A percentile compares a stretch with the other conserved stretches of the same genome.
Conservation (phyloP, 106 monocot genomes). For the Acorus gramineus region DNA sequence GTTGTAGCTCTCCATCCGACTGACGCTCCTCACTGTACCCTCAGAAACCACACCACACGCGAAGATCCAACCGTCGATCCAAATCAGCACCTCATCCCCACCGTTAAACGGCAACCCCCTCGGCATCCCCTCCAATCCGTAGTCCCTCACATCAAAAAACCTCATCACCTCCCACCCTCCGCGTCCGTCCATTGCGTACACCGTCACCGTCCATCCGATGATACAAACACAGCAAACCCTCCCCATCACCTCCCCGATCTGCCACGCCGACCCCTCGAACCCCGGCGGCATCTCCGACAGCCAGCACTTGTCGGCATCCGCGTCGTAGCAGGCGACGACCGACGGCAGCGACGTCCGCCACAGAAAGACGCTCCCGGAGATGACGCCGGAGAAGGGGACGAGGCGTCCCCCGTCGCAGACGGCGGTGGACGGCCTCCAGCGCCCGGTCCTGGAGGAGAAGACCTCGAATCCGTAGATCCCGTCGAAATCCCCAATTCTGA, state of each 20-base stretch:
- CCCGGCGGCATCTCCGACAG: not conserved
- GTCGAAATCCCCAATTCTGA: not conserved
- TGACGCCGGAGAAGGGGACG: slow-evolving; percentile 17
- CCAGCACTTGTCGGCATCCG: not conserved
- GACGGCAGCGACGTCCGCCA: slow-evolving; percentile 34
- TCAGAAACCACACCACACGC: not conserved
- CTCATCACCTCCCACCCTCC: slow-evolving; percentile 3
- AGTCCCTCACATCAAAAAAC: not conserved
- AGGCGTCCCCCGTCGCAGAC: slow-evolving; percentile 10
- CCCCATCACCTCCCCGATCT: slow-evolving; percentile 26
- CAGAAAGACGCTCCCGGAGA: slow-evolving; percentile 13
- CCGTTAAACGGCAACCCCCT: not conserved
- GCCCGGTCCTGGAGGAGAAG: slow-evolving; percentile 22
- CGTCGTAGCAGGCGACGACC: slow-evolving; percentile 12
- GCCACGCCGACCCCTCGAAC: not conserved
- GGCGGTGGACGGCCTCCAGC: slow-evolving; percentile 8
- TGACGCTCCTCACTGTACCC: not conserved
- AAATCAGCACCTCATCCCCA: slow-evolving; percentile 1
- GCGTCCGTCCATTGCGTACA: not conserved
- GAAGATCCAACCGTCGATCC: not conserved
- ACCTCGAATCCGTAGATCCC: slow-evolving; percentile 27
- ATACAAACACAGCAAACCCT: slow-evolving; percentile 5
- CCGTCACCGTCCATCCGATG: not conserved
- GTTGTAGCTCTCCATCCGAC: not conserved
- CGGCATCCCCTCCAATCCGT: not conserved